Conservation (phyloP, 140 eudicot species). For the Stevia rebaudiana region DNA sequence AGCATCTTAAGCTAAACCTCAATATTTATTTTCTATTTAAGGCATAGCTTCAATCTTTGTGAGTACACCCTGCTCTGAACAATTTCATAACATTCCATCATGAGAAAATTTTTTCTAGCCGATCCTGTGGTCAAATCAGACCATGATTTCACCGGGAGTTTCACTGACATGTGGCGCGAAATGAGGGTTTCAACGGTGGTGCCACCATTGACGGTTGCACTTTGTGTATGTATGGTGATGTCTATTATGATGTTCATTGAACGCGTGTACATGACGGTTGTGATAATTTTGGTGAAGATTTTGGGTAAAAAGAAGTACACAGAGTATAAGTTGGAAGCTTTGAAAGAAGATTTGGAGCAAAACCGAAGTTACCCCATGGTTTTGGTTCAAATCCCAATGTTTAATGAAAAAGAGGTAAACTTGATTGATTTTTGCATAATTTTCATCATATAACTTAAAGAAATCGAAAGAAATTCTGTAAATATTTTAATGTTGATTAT, state of each 20-base stretch:
- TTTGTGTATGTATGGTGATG: constrained; percentile 54
- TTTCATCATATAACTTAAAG: constrained; percentile 1
- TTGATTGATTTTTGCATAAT: constrained; percentile 10
- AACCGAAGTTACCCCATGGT: constrained; percentile 57
- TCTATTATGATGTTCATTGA: constrained; percentile 79
- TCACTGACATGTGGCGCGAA: constrained; percentile 43
- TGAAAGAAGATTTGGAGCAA: constrained; percentile 57
- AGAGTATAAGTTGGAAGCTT: constrained; percentile 53
- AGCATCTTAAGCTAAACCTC: constrained; percentile 30
- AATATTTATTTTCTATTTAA: constrained; percentile 40
- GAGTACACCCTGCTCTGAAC: constrained; percentile 20
- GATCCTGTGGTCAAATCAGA: constrained; percentile 31
- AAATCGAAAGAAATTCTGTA: no score
- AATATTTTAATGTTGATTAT: constrained; percentile 5
- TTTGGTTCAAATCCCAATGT: constrained; percentile 80
- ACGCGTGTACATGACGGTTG: constrained; percentile 68
- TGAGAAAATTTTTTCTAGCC: constrained; percentile 40
- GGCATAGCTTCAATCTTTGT: constrained; percentile 22
- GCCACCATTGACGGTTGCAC: constrained; percentile 46
- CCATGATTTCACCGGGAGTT: constrained; percentile 37
- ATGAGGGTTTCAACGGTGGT: constrained; percentile 46
- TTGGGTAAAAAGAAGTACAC: constrained; percentile 55
- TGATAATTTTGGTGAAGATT: constrained; percentile 47
- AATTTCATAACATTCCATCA: constrained; percentile 17
- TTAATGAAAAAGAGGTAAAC: constrained; percentile 75